Conservation (phyloP, 305 asterid genomes). For the Ilex paraguariensis region DNA sequence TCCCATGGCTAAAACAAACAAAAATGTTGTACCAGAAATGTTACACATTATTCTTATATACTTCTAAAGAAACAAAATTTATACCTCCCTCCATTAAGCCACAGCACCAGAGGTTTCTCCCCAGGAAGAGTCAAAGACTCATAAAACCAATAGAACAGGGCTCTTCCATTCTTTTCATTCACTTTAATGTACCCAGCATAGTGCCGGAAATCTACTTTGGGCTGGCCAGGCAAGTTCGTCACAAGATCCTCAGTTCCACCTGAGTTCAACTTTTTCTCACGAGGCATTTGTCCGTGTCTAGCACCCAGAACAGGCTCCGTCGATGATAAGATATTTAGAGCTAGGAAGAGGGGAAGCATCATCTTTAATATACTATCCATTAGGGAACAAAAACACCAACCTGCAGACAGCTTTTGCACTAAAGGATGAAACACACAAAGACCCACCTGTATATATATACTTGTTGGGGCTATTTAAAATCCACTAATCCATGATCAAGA, state of each 20-base stretch:
- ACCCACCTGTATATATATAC: conserved; percentile 49
- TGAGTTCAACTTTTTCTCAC: conserved; percentile 23
- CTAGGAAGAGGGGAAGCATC: conserved; percentile 27
- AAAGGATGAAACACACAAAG: conserved; percentile 25
- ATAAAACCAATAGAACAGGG: conserved; percentile 92
- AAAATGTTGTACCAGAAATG: too few relatives aligned
- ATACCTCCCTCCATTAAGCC: conserved; percentile 95
- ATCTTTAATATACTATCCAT: conserved; percentile 39
- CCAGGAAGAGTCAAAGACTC: conserved; percentile 54
- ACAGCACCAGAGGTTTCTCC: conserved; percentile 78
- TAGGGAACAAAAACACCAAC: conserved; percentile 22
- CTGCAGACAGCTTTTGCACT: conserved; percentile 14
- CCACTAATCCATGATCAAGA: conserved; percentile 17
- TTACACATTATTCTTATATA: neutral
- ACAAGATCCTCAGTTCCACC: conserved; percentile 46
- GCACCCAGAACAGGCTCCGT: conserved; percentile 35
- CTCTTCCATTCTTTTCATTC: conserved; percentile 62
- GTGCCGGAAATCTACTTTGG: conserved; percentile 55
- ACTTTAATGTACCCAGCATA: conserved; percentile 82
- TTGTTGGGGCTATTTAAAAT: conserved; percentile 16
- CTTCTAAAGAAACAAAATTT: neutral
- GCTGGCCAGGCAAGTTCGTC: conserved; percentile 72
- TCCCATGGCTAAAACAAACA: too few relatives aligned
- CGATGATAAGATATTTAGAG: conserved; percentile 20
- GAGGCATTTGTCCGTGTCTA: conserved; percentile 34